Conservation (phyloP, 495 filamentous ascomycete species). For the Eremomyces bilateralis region DNA sequence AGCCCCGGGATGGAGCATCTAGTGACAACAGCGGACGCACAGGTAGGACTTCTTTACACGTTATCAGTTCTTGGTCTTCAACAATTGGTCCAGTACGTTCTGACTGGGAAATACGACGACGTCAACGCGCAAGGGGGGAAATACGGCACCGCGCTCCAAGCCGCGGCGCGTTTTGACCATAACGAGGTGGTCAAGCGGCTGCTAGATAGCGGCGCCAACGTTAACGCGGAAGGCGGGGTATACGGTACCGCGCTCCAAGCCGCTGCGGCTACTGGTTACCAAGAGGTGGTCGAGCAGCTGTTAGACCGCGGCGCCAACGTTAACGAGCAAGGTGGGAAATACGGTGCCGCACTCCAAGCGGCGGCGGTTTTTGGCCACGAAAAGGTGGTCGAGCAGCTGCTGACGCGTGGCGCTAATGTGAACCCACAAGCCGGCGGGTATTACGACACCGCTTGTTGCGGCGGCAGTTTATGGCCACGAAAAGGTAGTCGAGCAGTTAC, state of each 20-base stretch:
- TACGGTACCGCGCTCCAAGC: constrained; percentile 9
- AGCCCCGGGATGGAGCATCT: too few species aligned
- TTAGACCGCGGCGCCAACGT: constrained; percentile 8
- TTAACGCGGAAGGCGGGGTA: constrained; percentile 7
- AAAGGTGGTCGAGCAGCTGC: neutral
- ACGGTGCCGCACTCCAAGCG: neutral
- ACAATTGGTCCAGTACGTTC: too few species aligned
- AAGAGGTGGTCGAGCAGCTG: constrained; percentile 3
- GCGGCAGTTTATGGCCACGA: neutral
- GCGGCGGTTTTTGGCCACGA: neutral
- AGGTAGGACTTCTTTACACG: too few species aligned
- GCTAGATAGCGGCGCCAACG: constrained; percentile 6
- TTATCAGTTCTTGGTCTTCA: too few species aligned
- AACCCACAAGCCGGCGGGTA: too few species aligned
- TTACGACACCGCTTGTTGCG: neutral
- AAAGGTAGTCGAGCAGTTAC: neutral
- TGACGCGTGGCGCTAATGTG: constrained; percentile 2
- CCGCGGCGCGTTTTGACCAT: constrained; percentile 4
- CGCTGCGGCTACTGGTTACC: constrained; percentile 4
- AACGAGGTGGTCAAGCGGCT: constrained; percentile 2
- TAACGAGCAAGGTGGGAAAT: constrained; percentile 6
- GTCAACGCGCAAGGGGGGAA: too few species aligned
- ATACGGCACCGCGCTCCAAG: too few species aligned
- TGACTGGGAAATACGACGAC: too few species aligned
- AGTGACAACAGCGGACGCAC: too few species aligned